A percentile compares a stretch with the other conserved stretches of the same genome.
These are phyloP conservation scores for Multifurca ochricompacta DNA, from an alignment of 768 basidiomycete species.

Conservation along the genomic window DNA sequence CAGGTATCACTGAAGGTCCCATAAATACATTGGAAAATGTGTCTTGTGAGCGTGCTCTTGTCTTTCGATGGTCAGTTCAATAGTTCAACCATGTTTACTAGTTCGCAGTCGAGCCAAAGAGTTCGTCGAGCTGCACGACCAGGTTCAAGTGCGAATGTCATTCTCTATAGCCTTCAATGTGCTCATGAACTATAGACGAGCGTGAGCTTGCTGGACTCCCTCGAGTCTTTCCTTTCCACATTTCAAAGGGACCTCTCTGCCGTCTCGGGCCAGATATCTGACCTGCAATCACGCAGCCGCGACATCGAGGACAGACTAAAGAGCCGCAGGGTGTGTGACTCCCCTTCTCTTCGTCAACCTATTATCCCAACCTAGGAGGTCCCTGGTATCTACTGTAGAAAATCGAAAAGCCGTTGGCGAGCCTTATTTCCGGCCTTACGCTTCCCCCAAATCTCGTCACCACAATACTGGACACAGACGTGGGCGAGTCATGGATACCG, in stretches of 20 bases:
- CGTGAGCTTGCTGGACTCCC: constrained; percentile 72
- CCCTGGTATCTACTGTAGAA: constrained; percentile 39
- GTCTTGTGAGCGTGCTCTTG: neutral
- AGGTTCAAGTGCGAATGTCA: constrained; percentile 60
- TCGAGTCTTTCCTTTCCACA: constrained; percentile 87
- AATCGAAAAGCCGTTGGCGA: constrained; percentile 82
- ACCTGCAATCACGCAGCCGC: constrained; percentile 83
- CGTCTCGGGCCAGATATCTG: constrained; percentile 94
- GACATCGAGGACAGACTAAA: constrained; percentile 84
- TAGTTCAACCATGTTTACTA: constrained; percentile 15
- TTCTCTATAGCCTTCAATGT: neutral
- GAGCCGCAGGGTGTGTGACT: constrained; percentile 65
- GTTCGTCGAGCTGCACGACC: constrained; percentile 83
- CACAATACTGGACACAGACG: constrained; percentile 74
- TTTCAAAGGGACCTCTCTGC: constrained; percentile 92
- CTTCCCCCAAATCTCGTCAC: constrained; percentile 74
- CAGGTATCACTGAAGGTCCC: neutral
- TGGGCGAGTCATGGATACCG: constrained; percentile 83
- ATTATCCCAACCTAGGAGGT: neutral
- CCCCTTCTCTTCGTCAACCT: neutral
- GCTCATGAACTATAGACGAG: constrained; percentile 54
- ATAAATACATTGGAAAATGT: neutral
- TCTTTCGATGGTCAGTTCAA: neutral
- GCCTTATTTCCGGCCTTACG: constrained; percentile 69
- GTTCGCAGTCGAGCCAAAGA: constrained; percentile 44